Percentiles rank a stretch among this genome's conserved stretches.
Evolutionary conservation across 495 filamentous ascomycete species (phyloP).

Genomic region (Aspergillus cavernicola): DNA sequence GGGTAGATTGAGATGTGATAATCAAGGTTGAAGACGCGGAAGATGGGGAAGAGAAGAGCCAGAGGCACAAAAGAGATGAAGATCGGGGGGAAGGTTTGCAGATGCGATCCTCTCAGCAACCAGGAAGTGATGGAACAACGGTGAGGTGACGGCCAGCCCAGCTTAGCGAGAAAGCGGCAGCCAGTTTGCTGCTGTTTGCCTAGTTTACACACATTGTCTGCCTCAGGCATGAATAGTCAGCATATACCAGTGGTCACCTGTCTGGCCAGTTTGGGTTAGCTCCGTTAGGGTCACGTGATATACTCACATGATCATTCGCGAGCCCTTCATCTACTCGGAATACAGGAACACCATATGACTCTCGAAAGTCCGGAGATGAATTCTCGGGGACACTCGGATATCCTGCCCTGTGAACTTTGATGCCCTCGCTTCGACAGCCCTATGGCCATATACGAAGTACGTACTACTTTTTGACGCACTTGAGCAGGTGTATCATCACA

Average conservation of each 20-base stretch:
- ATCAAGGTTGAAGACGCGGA: slow-evolving; percentile 4
- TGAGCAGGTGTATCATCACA: neutral
- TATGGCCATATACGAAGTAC: no score
- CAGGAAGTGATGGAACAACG: slow-evolving; percentile 18
- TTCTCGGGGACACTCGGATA: no score
- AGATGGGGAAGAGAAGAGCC: slow-evolving; percentile 9
- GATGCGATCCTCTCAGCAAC: slow-evolving; percentile 30
- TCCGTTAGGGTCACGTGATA: no score
- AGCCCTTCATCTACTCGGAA: no score
- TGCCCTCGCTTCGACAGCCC: no score
- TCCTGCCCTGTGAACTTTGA: no score
- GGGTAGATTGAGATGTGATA: slow-evolving; percentile 9
- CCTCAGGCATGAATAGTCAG: slow-evolving; percentile 13
- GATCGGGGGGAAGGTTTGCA: slow-evolving; percentile 17
- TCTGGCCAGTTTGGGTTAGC: no score
- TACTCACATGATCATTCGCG: no score
- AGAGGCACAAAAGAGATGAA: slow-evolving; percentile 11
- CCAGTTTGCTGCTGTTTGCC: slow-evolving; percentile 20
- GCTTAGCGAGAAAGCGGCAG: slow-evolving; percentile 24
- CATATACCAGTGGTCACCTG: neutral
- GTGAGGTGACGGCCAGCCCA: slow-evolving; percentile 26
- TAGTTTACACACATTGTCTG: slow-evolving; percentile 13
- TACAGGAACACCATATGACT: no score
- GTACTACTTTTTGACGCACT: neutral
- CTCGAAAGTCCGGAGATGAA: no score